Evolutionary conservation across 2,329 filamentous ascomycete genomes (phyloP), one percentile per base, ranked within the genome.

Genomic region (Ceratocystis eucalypticola): DNA sequence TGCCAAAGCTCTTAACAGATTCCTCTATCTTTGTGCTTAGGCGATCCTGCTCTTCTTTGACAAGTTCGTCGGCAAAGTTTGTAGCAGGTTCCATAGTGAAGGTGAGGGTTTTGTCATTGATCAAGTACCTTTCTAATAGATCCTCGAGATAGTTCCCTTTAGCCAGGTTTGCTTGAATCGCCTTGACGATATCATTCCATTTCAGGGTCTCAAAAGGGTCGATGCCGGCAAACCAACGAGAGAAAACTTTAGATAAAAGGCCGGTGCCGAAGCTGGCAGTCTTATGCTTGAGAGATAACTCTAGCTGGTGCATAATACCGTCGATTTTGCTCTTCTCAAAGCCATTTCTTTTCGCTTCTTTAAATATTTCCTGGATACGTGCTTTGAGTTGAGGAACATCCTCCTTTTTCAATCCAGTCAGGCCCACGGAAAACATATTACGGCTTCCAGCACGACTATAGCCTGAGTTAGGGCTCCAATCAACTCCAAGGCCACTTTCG

Each of bases 281-380:
- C 80, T 97, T 97, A 78, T 99, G 91, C 77, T 96, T 96, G 62
- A 97, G 78, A 0, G 87, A 83, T n/a, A 99, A 81, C 74, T 99
- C 94, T 3, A 97, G 78, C 75, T 97, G 93, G 74, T 99, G 94
- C 65, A 99, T 81, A 69, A 95, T 88, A 2, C 94, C 94, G 69
- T 96, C 90, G 68, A 99, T 90, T 76, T 99, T 99, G 71, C 87
- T 85, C 71, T 87, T 82, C 68, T 94, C 91, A 71, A 99, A 96
- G 0, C 94, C 93, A 68, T 87, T 88, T 30, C 85, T 78, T 20
- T 85, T 82, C 5, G 84, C 84, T 59, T 90, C 85, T 30, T 80
- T 79, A 65, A 96, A 80, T 2, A 93, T 89, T 37, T 84, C 83
- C 67, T 87, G 83, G 37, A 96, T 84, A 28, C 84, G 86, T 45